A percentile compares a stretch with the other conserved stretches of the same genome.
Conservation (phyloP, 345 rosid genomes). For the Turnera subulata region DNA sequence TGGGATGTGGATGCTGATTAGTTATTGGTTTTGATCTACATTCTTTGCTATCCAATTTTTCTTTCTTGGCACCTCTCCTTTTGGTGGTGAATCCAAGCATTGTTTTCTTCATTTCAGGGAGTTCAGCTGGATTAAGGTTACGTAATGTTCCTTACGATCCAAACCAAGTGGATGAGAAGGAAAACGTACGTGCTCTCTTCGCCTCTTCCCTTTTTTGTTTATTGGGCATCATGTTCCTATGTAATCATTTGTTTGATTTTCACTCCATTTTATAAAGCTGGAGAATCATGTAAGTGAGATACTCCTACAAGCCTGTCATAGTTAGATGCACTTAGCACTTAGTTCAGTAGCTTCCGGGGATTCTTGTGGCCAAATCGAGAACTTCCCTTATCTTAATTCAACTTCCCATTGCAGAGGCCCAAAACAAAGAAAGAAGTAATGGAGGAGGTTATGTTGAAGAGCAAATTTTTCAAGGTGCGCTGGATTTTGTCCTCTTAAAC, state of each 20-base stretch:
- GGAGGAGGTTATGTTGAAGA: constrained; percentile 90
- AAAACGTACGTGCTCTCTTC: constrained; percentile 42
- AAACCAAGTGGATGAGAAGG: constrained; percentile 38
- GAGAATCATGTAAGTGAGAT: neutral
- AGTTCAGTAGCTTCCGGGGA: neutral
- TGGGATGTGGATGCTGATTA: too few relatives aligned
- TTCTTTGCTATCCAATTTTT: neutral
- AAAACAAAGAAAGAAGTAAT: constrained; percentile 85
- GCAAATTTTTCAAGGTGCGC: constrained; percentile 86
- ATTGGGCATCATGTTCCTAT: too few relatives aligned
- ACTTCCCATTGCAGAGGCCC: constrained; percentile 50
- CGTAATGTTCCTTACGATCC: constrained; percentile 22
- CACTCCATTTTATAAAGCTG: neutral
- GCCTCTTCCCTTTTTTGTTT: neutral
- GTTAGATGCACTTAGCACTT: neutral
- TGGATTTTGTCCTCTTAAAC: constrained; percentile 6
- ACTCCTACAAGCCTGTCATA: neutral
- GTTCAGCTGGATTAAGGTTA: constrained; percentile 34
- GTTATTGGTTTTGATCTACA: too few relatives aligned
- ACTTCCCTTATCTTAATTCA: constrained; percentile 5
- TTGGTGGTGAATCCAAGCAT: neutral
- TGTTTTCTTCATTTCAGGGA: constrained; percentile 29
- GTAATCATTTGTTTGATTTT: neutral
- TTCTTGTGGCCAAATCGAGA: neutral
- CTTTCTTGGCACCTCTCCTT: too few relatives aligned